These are phyloP conservation scores for Kandelia obovata DNA, from an alignment of 345 rosid species.

Conservation along the genomic window DNA sequence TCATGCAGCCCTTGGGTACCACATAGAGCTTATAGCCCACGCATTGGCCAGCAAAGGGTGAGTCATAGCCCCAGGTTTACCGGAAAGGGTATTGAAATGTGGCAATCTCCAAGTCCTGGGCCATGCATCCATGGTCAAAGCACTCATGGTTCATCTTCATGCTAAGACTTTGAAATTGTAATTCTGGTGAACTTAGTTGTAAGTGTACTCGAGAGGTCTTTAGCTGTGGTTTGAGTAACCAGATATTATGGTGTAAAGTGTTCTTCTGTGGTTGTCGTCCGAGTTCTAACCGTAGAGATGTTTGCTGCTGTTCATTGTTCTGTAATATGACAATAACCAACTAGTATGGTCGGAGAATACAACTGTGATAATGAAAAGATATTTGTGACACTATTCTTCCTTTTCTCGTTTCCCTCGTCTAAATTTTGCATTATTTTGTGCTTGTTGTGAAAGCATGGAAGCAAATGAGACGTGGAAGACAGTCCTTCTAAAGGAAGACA, in stretches of 20 bases:
- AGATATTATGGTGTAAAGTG: slow-evolving; percentile 8
- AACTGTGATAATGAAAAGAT: too few species aligned
- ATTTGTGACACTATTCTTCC: too few species aligned
- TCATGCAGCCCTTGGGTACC: slow-evolving; percentile 39
- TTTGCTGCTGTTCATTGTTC: too few species aligned
- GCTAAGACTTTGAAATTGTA: slow-evolving; percentile 20
- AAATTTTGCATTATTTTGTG: not conserved
- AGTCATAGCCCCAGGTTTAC: slow-evolving; percentile 24
- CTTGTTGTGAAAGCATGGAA: slow-evolving; percentile 3
- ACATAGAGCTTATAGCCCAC: slow-evolving; percentile 41
- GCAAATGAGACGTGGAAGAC: not conserved
- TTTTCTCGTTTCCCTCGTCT: too few species aligned
- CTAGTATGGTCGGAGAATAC: too few species aligned
- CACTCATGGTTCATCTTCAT: slow-evolving; percentile 29
- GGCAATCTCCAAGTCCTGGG: slow-evolving; percentile 47
- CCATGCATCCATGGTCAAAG: slow-evolving; percentile 45
- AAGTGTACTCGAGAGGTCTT: slow-evolving; percentile 49
- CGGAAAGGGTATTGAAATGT: slow-evolving; percentile 32
- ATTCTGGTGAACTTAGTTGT: slow-evolving; percentile 22
- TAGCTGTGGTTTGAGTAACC: slow-evolving; percentile 17
- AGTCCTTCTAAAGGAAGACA: too few species aligned
- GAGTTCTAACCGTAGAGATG: slow-evolving; percentile 11
- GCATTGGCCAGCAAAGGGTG: slow-evolving; percentile 25
- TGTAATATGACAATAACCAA: too few species aligned
- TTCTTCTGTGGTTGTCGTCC: slow-evolving; percentile 8